Conservation (phyloP, 345 rosid species). For the Adansonia digitata region DNA sequence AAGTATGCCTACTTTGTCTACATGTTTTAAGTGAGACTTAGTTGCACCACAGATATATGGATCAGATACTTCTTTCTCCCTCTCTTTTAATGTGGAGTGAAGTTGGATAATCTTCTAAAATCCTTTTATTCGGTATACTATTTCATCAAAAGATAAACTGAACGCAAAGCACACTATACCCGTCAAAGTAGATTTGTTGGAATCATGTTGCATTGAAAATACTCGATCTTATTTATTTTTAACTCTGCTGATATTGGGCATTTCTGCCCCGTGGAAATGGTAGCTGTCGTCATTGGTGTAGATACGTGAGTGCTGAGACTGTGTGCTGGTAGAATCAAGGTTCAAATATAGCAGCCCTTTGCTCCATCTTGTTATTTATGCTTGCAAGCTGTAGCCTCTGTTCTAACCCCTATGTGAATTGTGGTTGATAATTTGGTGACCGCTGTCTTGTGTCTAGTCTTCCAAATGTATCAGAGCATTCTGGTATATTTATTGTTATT, state of each 20-base stretch:
- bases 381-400: background rate
- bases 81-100: background rate
- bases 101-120: background rate
- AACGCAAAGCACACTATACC: background rate
- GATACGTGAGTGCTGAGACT: background rate
- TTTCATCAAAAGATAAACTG: conserved; percentile 6
- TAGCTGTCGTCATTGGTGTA: background rate
- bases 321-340: background rate
- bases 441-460: background rate
- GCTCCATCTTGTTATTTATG: background rate
- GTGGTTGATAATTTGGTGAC: background rate
- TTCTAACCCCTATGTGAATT: background rate
- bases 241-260: background rate
- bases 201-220: background rate
- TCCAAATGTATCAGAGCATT: background rate
- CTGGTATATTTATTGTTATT: background rate
- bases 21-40: background rate
- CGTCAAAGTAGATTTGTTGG: background rate
- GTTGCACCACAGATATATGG: too few species aligned
- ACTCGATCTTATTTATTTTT: background rate
- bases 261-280: background rate
- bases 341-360: background rate
- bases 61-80: too few species aligned
- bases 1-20: background rate
- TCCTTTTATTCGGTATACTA: background rate